These are phyloP conservation scores for Colletotrichum tropicicola DNA, from an alignment of 2,329 filamentous ascomycete genomes.

Conservation along the genomic window DNA sequence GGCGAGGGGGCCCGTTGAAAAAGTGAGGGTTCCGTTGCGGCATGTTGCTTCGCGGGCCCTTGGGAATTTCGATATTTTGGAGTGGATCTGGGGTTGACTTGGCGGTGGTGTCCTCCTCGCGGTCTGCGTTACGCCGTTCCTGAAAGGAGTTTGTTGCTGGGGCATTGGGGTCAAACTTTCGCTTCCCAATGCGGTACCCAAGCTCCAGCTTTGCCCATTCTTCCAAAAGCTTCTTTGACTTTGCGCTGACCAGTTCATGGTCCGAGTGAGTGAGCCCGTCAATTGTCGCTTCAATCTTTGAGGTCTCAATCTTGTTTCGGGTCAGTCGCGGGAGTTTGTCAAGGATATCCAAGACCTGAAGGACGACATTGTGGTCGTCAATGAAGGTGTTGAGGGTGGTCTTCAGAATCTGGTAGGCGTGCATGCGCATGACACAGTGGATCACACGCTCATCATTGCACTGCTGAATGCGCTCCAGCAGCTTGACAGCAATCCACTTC, in stretches of 20 bases:
- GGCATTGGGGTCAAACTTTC: constrained; percentile 80
- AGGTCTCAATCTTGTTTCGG: constrained; percentile 96
- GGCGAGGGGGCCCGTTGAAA: constrained; percentile 47
- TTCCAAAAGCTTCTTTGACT: constrained; percentile 76
- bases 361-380: constrained; percentile 87
- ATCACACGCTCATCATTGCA: constrained; percentile 88
- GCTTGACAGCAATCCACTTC: constrained; percentile 98
- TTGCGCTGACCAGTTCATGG: constrained; percentile 78
- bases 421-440: constrained; percentile 92
- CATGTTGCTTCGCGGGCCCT: constrained; percentile 67
- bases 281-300: constrained; percentile 89
- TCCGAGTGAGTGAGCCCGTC: constrained; percentile 72
- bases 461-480: constrained; percentile 86
- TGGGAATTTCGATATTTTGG: constrained; percentile 61
- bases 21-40: constrained; percentile 62
- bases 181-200: constrained; percentile 90
- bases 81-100: constrained; percentile 52
- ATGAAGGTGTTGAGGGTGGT: constrained; percentile 85
- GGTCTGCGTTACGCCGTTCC: constrained; percentile 64
- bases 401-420: constrained; percentile 95
- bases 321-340: constrained; percentile 90
- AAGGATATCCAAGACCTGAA: constrained; percentile 90
- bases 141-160: constrained; percentile 63
- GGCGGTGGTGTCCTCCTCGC: constrained; percentile 47
- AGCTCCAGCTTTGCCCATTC: constrained; percentile 91